phyloP scores from a whole-genome alignment of 1,284 basidiomycete species.

The Cryptococcus maquisensis region DNA sequence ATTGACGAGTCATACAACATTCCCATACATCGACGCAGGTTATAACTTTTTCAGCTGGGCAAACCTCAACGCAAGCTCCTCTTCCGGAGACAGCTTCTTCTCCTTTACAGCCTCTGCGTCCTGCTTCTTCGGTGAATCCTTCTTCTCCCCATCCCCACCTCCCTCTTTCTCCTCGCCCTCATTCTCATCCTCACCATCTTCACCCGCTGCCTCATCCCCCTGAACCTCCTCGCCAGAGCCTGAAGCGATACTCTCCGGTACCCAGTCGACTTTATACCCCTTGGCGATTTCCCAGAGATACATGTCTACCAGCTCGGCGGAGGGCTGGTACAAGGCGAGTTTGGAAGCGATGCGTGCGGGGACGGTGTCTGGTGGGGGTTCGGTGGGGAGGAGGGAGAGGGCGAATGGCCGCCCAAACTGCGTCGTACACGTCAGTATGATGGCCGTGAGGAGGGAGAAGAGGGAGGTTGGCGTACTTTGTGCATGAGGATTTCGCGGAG shows the following conservation, averaged over 20 bases:
- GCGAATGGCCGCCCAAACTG: constrained; percentile 46
- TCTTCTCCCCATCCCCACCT: constrained; percentile 1
- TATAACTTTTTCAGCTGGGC: constrained; percentile 38
- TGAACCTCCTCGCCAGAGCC: constrained; percentile 1
- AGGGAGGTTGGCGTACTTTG: constrained; percentile 48
- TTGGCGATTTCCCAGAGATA: constrained; percentile 83
- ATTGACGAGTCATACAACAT: background rate
- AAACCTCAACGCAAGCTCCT: constrained; percentile 43
- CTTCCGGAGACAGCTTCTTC: constrained; percentile 36
- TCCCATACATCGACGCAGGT: background rate
- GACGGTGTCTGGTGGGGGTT: constrained; percentile 52
- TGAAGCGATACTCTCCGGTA: constrained; percentile 40
- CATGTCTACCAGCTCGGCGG: constrained; percentile 71
- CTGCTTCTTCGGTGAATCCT: constrained; percentile 1
- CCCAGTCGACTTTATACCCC: constrained; percentile 75
- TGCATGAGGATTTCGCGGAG: constrained; percentile 91
- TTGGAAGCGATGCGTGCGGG: constrained; percentile 57
- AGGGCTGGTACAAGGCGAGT: constrained; percentile 64
- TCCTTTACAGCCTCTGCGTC: constrained; percentile 1
- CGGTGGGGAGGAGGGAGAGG: constrained; percentile 47
- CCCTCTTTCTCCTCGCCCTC: constrained; percentile 1
- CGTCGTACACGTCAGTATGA: background rate
- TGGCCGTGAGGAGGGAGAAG: background rate
- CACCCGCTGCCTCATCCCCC: constrained; percentile 10
- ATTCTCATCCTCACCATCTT: constrained; percentile 26